These are phyloP conservation scores for Chaetomium sp. DNA, from an alignment of 2,329 filamentous ascomycete species.

Conservation along the genomic window DNA sequence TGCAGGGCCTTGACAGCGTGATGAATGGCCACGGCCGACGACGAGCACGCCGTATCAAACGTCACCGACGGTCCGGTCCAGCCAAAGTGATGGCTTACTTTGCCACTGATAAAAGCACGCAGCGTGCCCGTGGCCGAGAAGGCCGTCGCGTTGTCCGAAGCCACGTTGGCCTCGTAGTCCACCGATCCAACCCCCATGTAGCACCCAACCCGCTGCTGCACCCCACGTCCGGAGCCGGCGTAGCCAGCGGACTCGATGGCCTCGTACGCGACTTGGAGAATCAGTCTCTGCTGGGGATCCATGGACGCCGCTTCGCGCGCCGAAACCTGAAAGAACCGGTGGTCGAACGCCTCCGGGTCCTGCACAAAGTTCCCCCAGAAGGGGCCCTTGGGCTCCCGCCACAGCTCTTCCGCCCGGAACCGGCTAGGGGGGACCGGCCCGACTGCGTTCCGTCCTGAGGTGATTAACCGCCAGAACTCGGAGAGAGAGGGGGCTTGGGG, in stretches of 20 bases:
- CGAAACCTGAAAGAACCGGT: slow-evolving; percentile 35
- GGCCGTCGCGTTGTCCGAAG: slow-evolving; percentile 25
- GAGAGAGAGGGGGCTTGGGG: slow-evolving; percentile 30
- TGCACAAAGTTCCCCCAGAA: slow-evolving; percentile 25
- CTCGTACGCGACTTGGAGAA: slow-evolving; percentile 38
- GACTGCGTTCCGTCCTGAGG: slow-evolving; percentile 26
- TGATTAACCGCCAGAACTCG: slow-evolving; percentile 30
- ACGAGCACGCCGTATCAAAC: slow-evolving; percentile 34
- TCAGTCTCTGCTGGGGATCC: slow-evolving; percentile 37
- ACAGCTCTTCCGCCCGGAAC: neutral
- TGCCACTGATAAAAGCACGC: slow-evolving; percentile 8
- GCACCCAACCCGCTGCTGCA: slow-evolving; percentile 27
- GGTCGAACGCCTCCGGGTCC: slow-evolving; percentile 30
- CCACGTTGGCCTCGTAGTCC: slow-evolving; percentile 24
- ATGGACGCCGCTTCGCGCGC: slow-evolving; percentile 34
- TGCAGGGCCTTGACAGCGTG: slow-evolving; percentile 26
- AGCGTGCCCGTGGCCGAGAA: slow-evolving; percentile 21
- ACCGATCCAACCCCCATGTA: slow-evolving; percentile 19
- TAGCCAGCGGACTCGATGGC: slow-evolving; percentile 34
- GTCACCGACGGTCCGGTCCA: slow-evolving; percentile 31
- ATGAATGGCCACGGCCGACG: slow-evolving; percentile 31
- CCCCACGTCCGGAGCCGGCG: slow-evolving; percentile 23
- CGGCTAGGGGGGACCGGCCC: slow-evolving; percentile 15
- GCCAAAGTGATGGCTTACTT: slow-evolving; percentile 34
- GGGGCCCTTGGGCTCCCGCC: neutral